Evolutionary conservation across 2,329 filamentous ascomycete genomes (phyloP).

Genomic region (Alternaria consortialis): DNA sequence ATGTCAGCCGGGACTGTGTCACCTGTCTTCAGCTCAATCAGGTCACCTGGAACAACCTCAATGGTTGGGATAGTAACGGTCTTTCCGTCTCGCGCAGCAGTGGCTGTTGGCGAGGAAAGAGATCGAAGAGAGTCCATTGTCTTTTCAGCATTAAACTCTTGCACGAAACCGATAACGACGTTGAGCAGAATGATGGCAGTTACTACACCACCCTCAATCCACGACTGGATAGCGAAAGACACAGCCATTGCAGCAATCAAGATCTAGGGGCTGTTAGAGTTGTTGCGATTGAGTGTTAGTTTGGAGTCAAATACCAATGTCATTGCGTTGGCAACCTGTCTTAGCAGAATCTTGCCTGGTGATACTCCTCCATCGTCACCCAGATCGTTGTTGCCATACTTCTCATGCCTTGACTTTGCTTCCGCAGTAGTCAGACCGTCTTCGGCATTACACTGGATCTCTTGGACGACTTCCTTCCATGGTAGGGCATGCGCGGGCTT

Average conservation of each 20-base stretch:
- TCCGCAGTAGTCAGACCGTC: conserved; percentile 70
- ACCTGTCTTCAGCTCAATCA: conserved; percentile 69
- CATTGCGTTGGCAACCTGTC: conserved; percentile 82
- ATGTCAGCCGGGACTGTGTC: conserved; percentile 76
- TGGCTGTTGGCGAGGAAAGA: conserved; percentile 57
- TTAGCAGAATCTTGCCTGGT: conserved; percentile 77
- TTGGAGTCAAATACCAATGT: conserved; percentile 63
- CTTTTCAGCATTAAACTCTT: conserved; percentile 59
- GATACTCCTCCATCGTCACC: conserved; percentile 73
- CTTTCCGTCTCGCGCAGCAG: conserved; percentile 62
- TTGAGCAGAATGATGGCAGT: conserved; percentile 57
- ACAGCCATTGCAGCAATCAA: conserved; percentile 59
- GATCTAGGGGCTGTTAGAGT: conserved; percentile 34
- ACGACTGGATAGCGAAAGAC: conserved; percentile 56
- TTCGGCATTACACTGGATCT: conserved; percentile 70
- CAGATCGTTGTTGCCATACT: conserved; percentile 74
- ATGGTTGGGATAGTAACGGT: conserved; percentile 62
- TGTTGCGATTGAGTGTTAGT: not conserved
- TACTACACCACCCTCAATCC: conserved; percentile 59
- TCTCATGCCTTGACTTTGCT: conserved; percentile 55
- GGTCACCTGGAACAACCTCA: conserved; percentile 71
- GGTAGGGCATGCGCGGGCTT: conserved; percentile 69
- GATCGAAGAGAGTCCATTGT: conserved; percentile 58
- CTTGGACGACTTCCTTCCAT: conserved; percentile 62
- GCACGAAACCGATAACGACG: conserved; percentile 56